These are phyloP conservation scores for Centrapalus pauciflorus DNA, from an alignment of 129 eudicot species.

Conservation along the genomic window DNA sequence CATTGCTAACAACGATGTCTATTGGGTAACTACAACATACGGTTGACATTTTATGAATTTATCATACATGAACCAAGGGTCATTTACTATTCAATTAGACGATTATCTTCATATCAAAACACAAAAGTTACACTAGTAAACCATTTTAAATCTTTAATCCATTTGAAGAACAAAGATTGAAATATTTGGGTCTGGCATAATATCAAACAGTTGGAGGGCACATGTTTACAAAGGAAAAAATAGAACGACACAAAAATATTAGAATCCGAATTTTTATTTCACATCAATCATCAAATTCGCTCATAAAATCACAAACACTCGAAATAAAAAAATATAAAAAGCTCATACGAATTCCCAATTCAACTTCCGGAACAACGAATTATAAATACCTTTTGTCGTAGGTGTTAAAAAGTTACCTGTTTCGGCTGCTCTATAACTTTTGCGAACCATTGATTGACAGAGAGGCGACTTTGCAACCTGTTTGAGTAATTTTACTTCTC, in stretches of 20 bases:
- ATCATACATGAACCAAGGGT: too few relatives aligned
- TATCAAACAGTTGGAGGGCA: slow-evolving; percentile 24
- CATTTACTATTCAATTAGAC: not conserved
- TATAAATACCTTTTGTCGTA: not conserved
- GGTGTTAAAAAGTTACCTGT: slow-evolving; percentile 13
- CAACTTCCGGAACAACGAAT: not conserved
- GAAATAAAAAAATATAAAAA: not conserved
- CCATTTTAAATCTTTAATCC: not conserved
- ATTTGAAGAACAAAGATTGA: not conserved
- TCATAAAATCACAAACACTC: not conserved
- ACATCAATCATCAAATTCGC: not conserved
- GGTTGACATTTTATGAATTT: not conserved
- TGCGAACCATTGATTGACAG: slow-evolving; percentile 25
- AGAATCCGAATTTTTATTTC: slow-evolving; percentile 1
- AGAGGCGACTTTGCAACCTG: not conserved
- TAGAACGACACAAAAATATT: not conserved
- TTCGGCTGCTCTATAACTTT: slow-evolving; percentile 15
- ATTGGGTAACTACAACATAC: not conserved
- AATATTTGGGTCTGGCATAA: slow-evolving; percentile 18
- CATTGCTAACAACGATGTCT: not conserved
- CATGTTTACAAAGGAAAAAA: not conserved
- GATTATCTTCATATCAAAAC: not conserved
- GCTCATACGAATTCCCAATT: not conserved
- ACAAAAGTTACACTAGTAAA: not conserved
- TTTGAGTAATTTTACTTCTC: slow-evolving; percentile 9